Conservation (phyloP, 1,284 basidiomycete genomes). For the Puccinia polysora region DNA sequence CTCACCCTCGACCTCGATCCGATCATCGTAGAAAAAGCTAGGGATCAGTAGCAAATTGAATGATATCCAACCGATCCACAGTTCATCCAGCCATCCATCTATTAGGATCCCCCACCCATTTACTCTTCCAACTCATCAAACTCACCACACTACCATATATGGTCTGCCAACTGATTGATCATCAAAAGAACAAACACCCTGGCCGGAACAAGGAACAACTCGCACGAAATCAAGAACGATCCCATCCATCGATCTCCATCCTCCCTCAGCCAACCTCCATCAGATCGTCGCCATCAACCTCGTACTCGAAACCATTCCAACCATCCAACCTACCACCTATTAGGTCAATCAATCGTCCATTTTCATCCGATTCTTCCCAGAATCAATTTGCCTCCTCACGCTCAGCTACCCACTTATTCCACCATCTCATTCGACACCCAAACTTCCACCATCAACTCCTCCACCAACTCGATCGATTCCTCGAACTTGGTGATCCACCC, state of each 20-base stretch:
- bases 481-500: not conserved
- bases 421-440: not conserved
- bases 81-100: slow-evolving; percentile 8
- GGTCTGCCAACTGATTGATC: slow-evolving; percentile 25
- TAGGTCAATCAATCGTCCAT: not conserved
- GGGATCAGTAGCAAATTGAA: too few relatives aligned
- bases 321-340: not conserved
- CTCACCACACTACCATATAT: slow-evolving; percentile 39
- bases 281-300: not conserved
- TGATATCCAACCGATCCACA: not conserved
- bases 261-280: not conserved
- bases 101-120: slow-evolving; percentile 27
- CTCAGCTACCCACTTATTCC: not conserved
- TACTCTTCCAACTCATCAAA: slow-evolving; percentile 39
- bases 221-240: not conserved
- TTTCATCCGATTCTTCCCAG: not conserved
- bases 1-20: too few relatives aligned
- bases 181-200: not conserved
- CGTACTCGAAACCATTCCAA: not conserved
- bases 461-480: not conserved
- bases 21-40: too few relatives aligned
- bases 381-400: too few relatives aligned
- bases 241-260: not conserved
- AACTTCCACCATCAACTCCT: not conserved
- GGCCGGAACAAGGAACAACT: not conserved